Evolutionary conservation across 306 rosid species (phyloP).

Genomic region (Gillenia trifoliata): DNA sequence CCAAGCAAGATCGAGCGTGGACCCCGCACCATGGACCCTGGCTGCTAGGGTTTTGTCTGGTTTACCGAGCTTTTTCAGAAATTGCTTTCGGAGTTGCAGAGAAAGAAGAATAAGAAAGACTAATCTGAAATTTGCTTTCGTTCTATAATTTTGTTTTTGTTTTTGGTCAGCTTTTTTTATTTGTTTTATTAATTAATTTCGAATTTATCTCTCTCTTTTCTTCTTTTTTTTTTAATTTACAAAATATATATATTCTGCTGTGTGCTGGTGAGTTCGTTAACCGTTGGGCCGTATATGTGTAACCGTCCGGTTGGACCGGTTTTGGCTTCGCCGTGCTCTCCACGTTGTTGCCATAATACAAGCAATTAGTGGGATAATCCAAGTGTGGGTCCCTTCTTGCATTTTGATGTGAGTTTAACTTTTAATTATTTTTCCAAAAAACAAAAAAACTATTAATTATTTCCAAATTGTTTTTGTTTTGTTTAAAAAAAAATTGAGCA

Average conservation of each 20-base stretch:
- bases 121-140: background rate
- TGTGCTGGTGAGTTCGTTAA: background rate
- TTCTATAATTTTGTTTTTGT: background rate
- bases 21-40: background rate
- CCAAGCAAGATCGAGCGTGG: constrained; percentile 9
- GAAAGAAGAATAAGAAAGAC: background rate
- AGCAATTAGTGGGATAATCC: background rate
- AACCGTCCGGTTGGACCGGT: background rate
- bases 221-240: too few species aligned
- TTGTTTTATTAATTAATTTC: background rate
- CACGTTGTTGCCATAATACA: background rate
- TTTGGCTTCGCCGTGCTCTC: background rate
- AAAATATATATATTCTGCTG: too few species aligned
- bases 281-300: background rate
- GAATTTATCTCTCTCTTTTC: background rate
- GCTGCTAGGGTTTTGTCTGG: background rate
- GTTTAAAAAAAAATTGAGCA: background rate
- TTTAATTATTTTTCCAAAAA: background rate
- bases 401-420: background rate
- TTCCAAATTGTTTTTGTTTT: background rate
- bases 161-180: background rate
- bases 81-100: background rate
- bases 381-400: background rate
- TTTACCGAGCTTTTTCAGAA: background rate
- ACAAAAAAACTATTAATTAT: background rate